phyloP scores from a whole-genome alignment of 345 rosid genomes.

The Populus simonii region DNA sequence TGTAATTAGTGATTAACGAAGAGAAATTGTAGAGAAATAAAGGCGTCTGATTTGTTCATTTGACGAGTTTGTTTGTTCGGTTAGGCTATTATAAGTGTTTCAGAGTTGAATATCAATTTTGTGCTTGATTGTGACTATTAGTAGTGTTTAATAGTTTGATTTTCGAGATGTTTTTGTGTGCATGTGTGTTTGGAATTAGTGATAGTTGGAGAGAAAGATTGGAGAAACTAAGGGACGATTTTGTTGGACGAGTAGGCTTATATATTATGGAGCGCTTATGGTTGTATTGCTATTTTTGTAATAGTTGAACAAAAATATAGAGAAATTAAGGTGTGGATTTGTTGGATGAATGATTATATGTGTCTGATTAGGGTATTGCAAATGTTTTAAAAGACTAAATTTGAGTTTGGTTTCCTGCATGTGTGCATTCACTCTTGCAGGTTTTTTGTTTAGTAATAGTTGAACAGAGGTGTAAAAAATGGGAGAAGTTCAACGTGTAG shows the following conservation, averaged over 20 bases:
- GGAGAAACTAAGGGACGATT: neutral
- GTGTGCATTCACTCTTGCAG: neutral
- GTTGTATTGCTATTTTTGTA: neutral
- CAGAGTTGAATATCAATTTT: neutral
- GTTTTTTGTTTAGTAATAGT: too few relatives aligned
- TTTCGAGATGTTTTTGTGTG: neutral
- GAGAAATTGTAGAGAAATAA: neutral
- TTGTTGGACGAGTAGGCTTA: neutral
- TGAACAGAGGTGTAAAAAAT: neutral
- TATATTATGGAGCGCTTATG: neutral
- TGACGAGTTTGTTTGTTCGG: neutral
- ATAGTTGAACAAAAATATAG: neutral
- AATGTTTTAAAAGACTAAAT: too few relatives aligned
- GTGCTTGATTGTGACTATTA: too few relatives aligned
- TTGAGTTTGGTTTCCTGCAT: too few relatives aligned
- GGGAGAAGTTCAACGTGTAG: neutral
- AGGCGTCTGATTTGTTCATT: neutral
- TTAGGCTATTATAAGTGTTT: neutral
- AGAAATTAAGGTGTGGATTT: neutral
- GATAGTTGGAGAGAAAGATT: neutral
- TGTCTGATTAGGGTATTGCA: too few relatives aligned
- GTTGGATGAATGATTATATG: too few relatives aligned
- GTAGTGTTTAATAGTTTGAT: neutral
- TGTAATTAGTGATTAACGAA: neutral
- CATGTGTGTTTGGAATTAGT: neutral